Base-by-base conservation (phyloP, 371 early-diverging fungal genomes). In the Mortierella sp. region DNA sequence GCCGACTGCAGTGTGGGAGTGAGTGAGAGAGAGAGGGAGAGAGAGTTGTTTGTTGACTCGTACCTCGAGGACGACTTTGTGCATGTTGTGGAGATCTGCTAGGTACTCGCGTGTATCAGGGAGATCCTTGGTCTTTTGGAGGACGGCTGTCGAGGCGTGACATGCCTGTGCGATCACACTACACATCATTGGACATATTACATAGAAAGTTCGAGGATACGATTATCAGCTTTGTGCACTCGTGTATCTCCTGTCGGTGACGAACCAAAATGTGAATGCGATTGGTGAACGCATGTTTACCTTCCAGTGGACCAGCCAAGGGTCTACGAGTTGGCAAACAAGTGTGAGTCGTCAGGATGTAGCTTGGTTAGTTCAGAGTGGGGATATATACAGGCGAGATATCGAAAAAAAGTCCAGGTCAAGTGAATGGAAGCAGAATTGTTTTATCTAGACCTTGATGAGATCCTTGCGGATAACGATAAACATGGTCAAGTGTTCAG, bases 161-260 rank as follows among this genome's bases (percentile, higher is more conserved):
- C 96, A 94, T 10, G 97, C 97, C 83, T 97, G 97, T 6, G 96
- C 89, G 58, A 97, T 95, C 1, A 97, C 91, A 80, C 96, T 96
- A 76, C 18, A 12, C 8, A 55, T 4, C 41, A 44, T 24, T 49
- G 44, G 35, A 44, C 21, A 51, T 29, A 2, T 35, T 35, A 4
- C 24, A 21, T 18, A 32, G 58, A 41, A 55, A 43, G 72, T 27
- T 7, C 14, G 14, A 44, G 11, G 56, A n/a, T 18, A 58, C 21
- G 1, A 24, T n/a, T n/a, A 10, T 29, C 56, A 54, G 38, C 21
- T 55, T 4, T 3, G 1, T 51, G 29, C 5, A 5, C 11, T 32
- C 63, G 5, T 32, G 2, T 16, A 29, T 14, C 14, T 3, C 7
- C 16, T 35, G 14, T 63, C 5, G 7, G 3, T 24, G 46, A 46